Percentiles rank a stretch among this genome's conserved stretches.
Conservation (phyloP, 306 rosid species). For the Heteromeles arbutifolia region DNA sequence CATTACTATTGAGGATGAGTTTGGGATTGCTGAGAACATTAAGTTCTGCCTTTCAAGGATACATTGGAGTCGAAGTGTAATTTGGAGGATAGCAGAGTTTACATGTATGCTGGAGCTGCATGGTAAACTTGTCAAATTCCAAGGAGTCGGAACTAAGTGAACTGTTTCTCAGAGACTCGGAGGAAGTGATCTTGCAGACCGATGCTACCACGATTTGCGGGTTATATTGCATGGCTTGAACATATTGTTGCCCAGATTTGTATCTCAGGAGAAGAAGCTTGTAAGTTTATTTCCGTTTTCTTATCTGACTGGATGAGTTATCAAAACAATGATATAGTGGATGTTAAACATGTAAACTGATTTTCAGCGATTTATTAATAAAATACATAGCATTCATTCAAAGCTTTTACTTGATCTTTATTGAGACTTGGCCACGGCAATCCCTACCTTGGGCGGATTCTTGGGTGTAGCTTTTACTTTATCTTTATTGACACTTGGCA, state of each 20-base stretch:
- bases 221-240: background rate
- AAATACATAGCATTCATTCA: no score
- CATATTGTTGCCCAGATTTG: background rate
- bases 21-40: background rate
- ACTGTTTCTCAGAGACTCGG: background rate
- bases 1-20: background rate
- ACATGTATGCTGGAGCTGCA: background rate
- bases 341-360: background rate
- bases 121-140: background rate
- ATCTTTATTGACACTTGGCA: no score
- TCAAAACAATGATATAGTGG: background rate
- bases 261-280: background rate
- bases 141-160: background rate
- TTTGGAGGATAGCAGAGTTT: background rate
- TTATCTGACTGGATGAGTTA: background rate
- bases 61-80: background rate
- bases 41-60: background rate
- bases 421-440: no score
- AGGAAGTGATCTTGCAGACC: background rate
- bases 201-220: background rate
- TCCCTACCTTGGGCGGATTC: no score
- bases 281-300: background rate
- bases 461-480: no score
- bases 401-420: no score
- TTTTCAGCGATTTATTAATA: no score